Evolutionary conservation across 1,284 basidiomycete genomes (phyloP).

Genomic region (Kalmanozyma brasiliensis): DNA sequence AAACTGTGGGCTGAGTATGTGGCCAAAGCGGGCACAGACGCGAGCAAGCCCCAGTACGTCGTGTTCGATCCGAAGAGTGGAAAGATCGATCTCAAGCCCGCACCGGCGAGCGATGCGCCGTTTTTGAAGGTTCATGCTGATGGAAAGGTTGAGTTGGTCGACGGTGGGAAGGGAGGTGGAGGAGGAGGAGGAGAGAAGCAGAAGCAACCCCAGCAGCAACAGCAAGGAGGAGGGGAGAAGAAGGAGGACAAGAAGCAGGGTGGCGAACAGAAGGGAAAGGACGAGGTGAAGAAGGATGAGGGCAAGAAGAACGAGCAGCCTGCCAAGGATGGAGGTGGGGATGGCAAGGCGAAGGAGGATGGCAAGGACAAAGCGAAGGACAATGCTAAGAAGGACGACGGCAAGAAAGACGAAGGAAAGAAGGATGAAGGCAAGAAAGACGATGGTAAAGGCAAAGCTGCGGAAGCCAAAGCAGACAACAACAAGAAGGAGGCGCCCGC

Average conservation of each 20-base stretch:
- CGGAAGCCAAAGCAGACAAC: neutral
- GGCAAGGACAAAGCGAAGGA: conserved; percentile 6
- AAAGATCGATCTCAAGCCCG: conserved; percentile 32
- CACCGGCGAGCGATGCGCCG: conserved; percentile 22
- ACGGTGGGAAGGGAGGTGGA: conserved; percentile 3
- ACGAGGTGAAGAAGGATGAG: neutral
- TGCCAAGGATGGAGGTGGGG: neutral
- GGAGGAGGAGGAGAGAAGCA: conserved; percentile 1
- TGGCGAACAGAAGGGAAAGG: conserved; percentile 3
- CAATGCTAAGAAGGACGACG: conserved; percentile 8
- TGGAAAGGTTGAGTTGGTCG: conserved; percentile 29
- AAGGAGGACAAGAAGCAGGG: conserved; percentile 16
- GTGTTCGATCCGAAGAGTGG: conserved; percentile 28
- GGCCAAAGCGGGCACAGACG: conserved; percentile 4
- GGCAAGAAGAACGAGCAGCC: conserved; percentile 2
- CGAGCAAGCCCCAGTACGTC: conserved; percentile 23
- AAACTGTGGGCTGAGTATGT: conserved; percentile 27
- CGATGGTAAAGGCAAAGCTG: neutral
- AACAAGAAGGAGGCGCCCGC: conserved; percentile 9
- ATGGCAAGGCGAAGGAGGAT: neutral
- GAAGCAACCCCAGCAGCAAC: conserved; percentile 7
- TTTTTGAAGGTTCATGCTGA: conserved; percentile 27
- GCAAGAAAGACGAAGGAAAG: conserved; percentile 2
- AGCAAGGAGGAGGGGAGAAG: conserved; percentile 4
- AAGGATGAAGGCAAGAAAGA: conserved; percentile 8